phyloP scores from a whole-genome alignment of 192 early-diverging fungal species.

The Chytriomyces hyalinus region DNA sequence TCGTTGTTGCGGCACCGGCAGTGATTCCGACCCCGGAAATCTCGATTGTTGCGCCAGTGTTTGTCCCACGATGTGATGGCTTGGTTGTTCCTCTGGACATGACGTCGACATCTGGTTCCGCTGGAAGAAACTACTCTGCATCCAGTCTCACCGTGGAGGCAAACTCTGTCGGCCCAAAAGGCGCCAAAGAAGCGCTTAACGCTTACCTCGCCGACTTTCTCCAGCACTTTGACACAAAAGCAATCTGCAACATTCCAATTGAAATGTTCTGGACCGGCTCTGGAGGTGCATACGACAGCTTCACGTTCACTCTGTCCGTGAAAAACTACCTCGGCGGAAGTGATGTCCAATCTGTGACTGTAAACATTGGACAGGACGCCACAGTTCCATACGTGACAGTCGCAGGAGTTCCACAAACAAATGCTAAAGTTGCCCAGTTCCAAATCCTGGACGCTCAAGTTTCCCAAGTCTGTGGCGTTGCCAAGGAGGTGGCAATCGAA shows the following conservation, averaged over 20 bases:
- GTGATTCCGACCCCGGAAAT: slow-evolving; percentile 15
- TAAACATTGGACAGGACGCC: slow-evolving; percentile 9
- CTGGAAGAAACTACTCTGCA: slow-evolving; percentile 32
- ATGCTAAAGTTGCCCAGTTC: slow-evolving; percentile 25
- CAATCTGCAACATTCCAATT: slow-evolving; percentile 16
- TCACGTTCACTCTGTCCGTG: slow-evolving; percentile 23
- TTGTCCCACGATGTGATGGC: slow-evolving; percentile 18
- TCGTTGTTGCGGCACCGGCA: slow-evolving; percentile 11
- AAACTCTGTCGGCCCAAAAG: background rate
- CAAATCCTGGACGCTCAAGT: slow-evolving; percentile 12
- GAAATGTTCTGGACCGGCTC: background rate
- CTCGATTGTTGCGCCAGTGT: slow-evolving; percentile 27
- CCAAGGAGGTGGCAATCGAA: slow-evolving; percentile 3
- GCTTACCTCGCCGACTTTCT: slow-evolving; percentile 7
- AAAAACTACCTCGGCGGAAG: slow-evolving; percentile 27
- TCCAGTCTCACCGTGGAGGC: background rate
- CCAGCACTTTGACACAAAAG: slow-evolving; percentile 2
- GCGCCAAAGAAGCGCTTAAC: background rate
- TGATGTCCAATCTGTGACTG: background rate
- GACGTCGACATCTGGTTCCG: slow-evolving; percentile 23
- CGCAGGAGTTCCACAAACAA: slow-evolving; percentile 2
- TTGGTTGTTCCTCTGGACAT: slow-evolving; percentile 22
- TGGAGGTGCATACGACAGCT: background rate
- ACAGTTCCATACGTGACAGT: slow-evolving; percentile 17
- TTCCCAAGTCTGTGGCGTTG: slow-evolving; percentile 8